A percentile compares a stretch with the other conserved stretches of the same genome.
phyloP scores from a whole-genome alignment of 495 filamentous ascomycete genomes.

The Cairneyella variabilis region DNA sequence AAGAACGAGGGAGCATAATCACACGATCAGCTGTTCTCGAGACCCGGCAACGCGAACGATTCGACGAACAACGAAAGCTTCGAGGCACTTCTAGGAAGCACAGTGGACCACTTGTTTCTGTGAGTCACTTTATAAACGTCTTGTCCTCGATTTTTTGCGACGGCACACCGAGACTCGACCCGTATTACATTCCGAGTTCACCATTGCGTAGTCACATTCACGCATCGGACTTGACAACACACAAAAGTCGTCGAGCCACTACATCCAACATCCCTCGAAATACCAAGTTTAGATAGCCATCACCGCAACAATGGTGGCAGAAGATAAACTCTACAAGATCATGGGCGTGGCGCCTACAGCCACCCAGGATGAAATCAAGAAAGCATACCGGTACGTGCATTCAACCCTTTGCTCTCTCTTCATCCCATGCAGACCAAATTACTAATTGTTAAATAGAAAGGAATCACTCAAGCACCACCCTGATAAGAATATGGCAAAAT shows the following conservation, averaged over 20 bases:
- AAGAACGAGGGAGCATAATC: too few relatives aligned
- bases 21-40: conserved; percentile 18
- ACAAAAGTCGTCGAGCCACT: neutral
- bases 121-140: neutral
- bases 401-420: conserved; percentile 11
- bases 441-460: conserved; percentile 55
- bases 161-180: too few relatives aligned
- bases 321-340: conserved; percentile 81
- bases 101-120: too few relatives aligned
- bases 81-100: neutral
- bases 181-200: too few relatives aligned
- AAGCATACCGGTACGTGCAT: conserved; percentile 75
- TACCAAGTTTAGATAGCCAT: neutral
- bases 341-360: conserved; percentile 74
- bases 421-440: conserved; percentile 8
- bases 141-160: too few relatives aligned
- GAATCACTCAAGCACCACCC: conserved; percentile 89
- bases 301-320: conserved; percentile 66
- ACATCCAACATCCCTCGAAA: conserved; percentile 2
- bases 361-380: conserved; percentile 92
- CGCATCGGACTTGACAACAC: neutral
- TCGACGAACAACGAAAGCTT: neutral
- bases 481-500: conserved; percentile 95
- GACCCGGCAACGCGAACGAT: neutral
- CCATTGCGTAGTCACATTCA: too few relatives aligned